Base-by-base conservation (phyloP, 2,329 filamentous ascomycete species). In the Exophiala sideris region DNA sequence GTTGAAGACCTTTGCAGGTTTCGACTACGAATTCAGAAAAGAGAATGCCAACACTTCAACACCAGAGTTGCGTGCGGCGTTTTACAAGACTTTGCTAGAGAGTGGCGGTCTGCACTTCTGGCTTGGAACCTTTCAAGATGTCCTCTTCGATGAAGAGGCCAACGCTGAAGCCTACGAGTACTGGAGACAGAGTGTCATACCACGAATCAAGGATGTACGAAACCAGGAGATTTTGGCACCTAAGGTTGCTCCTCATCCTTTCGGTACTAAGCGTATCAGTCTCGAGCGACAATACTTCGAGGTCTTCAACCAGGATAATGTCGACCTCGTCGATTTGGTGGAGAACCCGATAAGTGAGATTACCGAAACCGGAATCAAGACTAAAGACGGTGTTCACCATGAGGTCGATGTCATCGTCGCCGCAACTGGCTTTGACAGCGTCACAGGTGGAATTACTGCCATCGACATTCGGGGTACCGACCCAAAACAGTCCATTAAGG, bases 111-210 rank as follows among this genome's bases (percentile, higher is more conserved):
- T 84, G 62, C 65, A 69, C 0, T 79, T 73, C 64, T 80, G 79
- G 77, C 67, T 82, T 0, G 70, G 50, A 18, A 58, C 44, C 14
- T 85, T 81, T 68, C 74, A 16, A 16, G 50, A 53, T 24, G 75
- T 73, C 38, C 56, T 82, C 3, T 62, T 67, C 12, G 66, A 72
- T 18, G 21, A 69, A 0, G 70, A 77, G 7, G 77, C 79, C 1
- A 84, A 83, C 62, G 65, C 71, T n/a, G 71, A 76, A 52, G 70
- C 74, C 0, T 83, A 82, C 60, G 68, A 76, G 3, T 83, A 82
- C 63, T 83, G 80, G 76, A 70, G 69, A 1, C 70, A 72, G 54
- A 81, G 81, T 65, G 74, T 73, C 0, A 72, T 78, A 0, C 69
- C 66, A 8, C 73, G 81, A 2, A 73, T 84, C 36, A 67, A 71